These are phyloP conservation scores for Cordyceps fumosorosea DNA, from an alignment of 2,329 filamentous ascomycete genomes.

Conservation along the genomic window DNA sequence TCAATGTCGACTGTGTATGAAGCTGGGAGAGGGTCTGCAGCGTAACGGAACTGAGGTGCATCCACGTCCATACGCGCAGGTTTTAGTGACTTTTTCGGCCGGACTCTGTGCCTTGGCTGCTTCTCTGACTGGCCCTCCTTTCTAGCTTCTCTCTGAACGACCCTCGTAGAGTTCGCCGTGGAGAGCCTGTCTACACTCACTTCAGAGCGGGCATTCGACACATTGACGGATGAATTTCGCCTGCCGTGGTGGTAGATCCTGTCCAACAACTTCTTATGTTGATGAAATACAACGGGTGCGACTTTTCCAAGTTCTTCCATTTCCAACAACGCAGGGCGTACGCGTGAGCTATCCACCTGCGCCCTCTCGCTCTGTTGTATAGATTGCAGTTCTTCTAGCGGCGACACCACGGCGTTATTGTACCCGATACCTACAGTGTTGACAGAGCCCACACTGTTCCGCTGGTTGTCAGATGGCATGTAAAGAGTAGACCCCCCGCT, in stretches of 20 bases:
- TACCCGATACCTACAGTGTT: not conserved
- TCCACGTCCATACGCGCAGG: constrained; percentile 42
- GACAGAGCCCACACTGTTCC: not conserved
- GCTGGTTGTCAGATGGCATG: not conserved
- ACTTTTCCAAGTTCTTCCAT: constrained; percentile 31
- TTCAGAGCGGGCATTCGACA: not conserved
- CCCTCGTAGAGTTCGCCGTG: not conserved
- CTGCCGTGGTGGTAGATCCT: constrained; percentile 40
- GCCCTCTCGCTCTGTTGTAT: not conserved
- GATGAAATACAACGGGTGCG: constrained; percentile 36
- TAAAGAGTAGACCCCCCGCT: constrained; percentile 18
- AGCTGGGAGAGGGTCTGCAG: constrained; percentile 42
- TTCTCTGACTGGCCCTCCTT: constrained; percentile 7
- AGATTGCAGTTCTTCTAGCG: not conserved
- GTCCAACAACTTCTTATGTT: constrained; percentile 49
- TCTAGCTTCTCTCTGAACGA: not conserved
- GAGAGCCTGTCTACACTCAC: not conserved
- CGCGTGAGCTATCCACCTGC: not conserved
- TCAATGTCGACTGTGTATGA: constrained; percentile 10
- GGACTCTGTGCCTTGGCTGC: constrained; percentile 19
- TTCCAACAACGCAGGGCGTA: constrained; percentile 52
- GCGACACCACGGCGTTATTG: not conserved
- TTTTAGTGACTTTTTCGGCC: not conserved
- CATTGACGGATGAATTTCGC: constrained; percentile 20
- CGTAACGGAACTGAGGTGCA: constrained; percentile 46